Evolutionary conservation across 139 green algal genomes (phyloP), one percentile per base, ranked within the genome.

Genomic region (Chlorella ohadii): DNA sequence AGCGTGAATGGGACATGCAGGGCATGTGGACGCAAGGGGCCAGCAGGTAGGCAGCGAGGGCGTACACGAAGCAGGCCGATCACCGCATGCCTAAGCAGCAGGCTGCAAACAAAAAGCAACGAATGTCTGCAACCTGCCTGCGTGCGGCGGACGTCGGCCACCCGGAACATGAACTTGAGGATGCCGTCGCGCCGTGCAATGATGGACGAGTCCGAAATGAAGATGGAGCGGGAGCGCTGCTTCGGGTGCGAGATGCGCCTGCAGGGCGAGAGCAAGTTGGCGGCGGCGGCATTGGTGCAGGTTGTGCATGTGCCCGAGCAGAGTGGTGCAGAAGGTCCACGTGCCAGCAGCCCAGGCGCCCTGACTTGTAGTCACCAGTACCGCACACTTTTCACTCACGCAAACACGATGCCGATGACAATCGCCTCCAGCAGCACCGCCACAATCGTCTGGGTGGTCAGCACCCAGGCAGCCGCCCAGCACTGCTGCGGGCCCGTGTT

Each of bases 131-230:
- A 51, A 51, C 82, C 71, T 38, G 87, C 86, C 76, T 90, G 86
- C 27, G 86, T 87, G 63, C 78, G 71, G 39, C 94, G 88, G 63
- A 97, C 92, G 92, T 98, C 95, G 19, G 91, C 94, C 11, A 98
- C 81, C 3, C 95, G 90, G 64, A 98, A 96, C 95, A 98, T 98
- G 84, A 98, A 95, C 79, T 98, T 98, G 41, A 98, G 92, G 36
- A 95, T 90, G 79, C 95, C 95, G 78, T 98, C 95, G 2, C 95
- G 82, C 1, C 94, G 88, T 0, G 91, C 88, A 11, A 98, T 94
- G 39, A 91, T 83, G 3, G 94, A 92, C 20, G 87, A 94, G 76
- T 98, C 93, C 3, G 89, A 95, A 36, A 98, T 96, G 72, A 96
- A 91, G 78, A 98, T 95, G 16, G 94, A 95, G 57, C 95, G 88